Evolutionary conservation across 192 early-diverging fungal genomes (phyloP).

Genomic region (Coemansia sp.): DNA sequence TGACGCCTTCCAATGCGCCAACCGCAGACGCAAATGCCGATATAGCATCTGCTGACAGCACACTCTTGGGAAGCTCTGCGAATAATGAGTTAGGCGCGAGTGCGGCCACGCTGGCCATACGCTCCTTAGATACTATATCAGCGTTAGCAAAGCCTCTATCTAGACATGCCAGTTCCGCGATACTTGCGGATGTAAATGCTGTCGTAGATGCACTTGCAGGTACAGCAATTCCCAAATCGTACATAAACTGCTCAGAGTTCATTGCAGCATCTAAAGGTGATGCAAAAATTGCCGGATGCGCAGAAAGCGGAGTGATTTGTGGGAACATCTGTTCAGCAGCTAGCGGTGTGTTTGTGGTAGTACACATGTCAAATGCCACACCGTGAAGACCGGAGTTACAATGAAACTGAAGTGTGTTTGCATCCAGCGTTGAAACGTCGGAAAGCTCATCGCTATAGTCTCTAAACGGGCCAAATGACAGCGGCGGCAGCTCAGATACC

Average conservation of each 20-base stretch:
- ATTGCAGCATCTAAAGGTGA: conserved; percentile 1
- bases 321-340: neutral
- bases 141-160: conserved; percentile 10
- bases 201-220: conserved; percentile 6
- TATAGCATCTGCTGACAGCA: conserved; percentile 5
- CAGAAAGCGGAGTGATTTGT: neutral
- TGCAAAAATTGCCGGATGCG: neutral
- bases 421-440: neutral
- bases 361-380: neutral
- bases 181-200: conserved; percentile 29
- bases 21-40: conserved; percentile 20
- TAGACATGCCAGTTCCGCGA: conserved; percentile 25
- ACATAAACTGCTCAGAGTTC: neutral
- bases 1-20: neutral
- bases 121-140: neutral
- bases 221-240: conserved; percentile 6
- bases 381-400: neutral
- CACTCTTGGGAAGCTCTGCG: neutral
- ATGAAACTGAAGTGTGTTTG: neutral
- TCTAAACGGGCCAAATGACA: conserved; percentile 10
- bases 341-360: neutral
- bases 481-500: conserved; percentile 38
- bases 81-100: neutral
- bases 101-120: neutral
- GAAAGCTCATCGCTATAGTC: neutral